Evolutionary conservation across 2,329 filamentous ascomycete species (phyloP).

Genomic region (Penicillium sp.): DNA sequence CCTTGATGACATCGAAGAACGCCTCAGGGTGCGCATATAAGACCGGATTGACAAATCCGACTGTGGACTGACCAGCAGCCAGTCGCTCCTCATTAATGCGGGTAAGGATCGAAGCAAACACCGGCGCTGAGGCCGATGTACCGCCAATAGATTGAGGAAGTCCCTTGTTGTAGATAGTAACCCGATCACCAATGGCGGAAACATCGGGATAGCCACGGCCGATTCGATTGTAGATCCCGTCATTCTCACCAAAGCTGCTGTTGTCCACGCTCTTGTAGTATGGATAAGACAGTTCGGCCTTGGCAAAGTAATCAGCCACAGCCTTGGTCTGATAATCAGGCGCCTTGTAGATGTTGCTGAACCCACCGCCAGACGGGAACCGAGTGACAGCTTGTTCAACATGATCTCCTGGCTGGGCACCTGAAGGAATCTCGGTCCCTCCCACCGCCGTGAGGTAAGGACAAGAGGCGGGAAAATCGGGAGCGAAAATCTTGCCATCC

Average conservation of each 20-base stretch:
- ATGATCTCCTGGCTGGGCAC: conserved; percentile 28
- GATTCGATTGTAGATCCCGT: conserved; percentile 35
- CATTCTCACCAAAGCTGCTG: conserved; percentile 27
- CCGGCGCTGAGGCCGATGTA: conserved; percentile 50
- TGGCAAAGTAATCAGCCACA: conserved; percentile 36
- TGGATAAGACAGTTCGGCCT: conserved; percentile 24
- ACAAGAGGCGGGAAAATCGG: conserved; percentile 38
- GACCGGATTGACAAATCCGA: conserved; percentile 54
- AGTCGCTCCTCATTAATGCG: conserved; percentile 55
- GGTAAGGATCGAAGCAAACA: conserved; percentile 54
- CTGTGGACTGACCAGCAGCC: conserved; percentile 45
- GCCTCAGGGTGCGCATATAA: conserved; percentile 32
- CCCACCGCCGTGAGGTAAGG: conserved; percentile 40
- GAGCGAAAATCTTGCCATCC: conserved; percentile 35
- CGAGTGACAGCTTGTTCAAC: conserved; percentile 37
- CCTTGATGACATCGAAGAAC: conserved; percentile 33
- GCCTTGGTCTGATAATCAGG: conserved; percentile 41
- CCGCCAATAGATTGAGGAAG: conserved; percentile 26
- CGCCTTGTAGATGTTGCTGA: conserved; percentile 41
- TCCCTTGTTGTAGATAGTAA: conserved; percentile 30
- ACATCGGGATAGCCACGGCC: conserved; percentile 39
- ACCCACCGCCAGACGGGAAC: conserved; percentile 44
- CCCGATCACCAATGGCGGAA: conserved; percentile 36
- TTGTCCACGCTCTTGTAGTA: conserved; percentile 35
- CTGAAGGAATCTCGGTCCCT: conserved; percentile 37